These are phyloP conservation scores for Ogataea neopini DNA, from an alignment of 805 yeast species.

Conservation along the genomic window DNA sequence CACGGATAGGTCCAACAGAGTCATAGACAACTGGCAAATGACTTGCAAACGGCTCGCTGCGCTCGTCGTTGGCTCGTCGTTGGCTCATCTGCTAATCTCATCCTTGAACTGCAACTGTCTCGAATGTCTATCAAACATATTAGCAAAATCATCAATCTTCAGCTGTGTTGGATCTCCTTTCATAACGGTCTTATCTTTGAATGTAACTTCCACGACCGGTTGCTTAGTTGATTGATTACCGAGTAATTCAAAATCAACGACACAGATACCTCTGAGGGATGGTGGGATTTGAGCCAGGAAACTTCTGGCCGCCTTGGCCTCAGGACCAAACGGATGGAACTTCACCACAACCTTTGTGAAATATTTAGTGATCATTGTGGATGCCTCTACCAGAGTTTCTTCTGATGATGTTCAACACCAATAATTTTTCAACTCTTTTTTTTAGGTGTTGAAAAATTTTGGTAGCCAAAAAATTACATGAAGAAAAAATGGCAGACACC, in stretches of 20 bases:
- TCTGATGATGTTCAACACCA: neutral
- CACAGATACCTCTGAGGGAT: constrained; percentile 57
- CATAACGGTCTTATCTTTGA: constrained; percentile 74
- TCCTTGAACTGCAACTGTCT: constrained; percentile 76
- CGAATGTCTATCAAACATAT: constrained; percentile 77
- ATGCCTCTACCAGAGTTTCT: too few relatives aligned
- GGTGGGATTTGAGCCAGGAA: constrained; percentile 83
- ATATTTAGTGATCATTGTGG: constrained; percentile 82
- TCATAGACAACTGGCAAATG: too few relatives aligned
- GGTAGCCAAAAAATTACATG: neutral
- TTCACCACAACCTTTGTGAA: constrained; percentile 74
- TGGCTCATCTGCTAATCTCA: constrained; percentile 44
- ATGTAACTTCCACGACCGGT: constrained; percentile 74
- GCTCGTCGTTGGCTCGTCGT: neutral
- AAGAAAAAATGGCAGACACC: constrained; percentile 5
- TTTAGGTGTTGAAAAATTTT: constrained; percentile 1
- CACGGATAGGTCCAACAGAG: too few relatives aligned
- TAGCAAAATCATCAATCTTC: constrained; percentile 61
- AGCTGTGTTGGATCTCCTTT: constrained; percentile 62
- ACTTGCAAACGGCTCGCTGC: neutral
- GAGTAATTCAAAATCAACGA: constrained; percentile 66
- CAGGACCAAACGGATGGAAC: constrained; percentile 74
- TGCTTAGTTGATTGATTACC: constrained; percentile 42
- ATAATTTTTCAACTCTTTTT: constrained; percentile 3
- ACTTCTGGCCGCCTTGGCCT: constrained; percentile 78